Evolutionary conservation across 2,329 filamentous ascomycete species (phyloP).

Genomic region (Venturiaceae sp.): DNA sequence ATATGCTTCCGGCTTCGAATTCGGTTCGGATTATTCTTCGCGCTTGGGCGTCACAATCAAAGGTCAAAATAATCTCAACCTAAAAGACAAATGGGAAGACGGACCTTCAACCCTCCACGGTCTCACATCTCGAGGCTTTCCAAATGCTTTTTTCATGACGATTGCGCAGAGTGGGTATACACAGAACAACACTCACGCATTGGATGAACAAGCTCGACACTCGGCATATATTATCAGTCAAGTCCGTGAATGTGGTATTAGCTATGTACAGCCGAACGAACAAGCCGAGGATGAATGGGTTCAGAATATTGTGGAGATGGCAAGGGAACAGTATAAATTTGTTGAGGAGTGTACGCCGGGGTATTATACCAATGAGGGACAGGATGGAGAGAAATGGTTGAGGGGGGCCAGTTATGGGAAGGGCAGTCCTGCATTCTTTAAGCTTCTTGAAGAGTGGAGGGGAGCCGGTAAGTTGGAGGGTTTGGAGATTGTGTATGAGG

Average conservation of each 20-base stretch:
- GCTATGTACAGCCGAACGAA: background rate
- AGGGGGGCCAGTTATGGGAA: constrained; percentile 19
- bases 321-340: constrained; percentile 15
- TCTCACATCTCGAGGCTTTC: constrained; percentile 7
- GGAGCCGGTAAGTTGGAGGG: constrained; percentile 20
- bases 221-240: constrained; percentile 4
- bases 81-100: constrained; percentile 37
- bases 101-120: constrained; percentile 46
- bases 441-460: constrained; percentile 22
- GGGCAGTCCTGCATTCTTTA: constrained; percentile 21
- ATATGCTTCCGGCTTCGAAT: constrained; percentile 30
- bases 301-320: background rate
- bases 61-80: constrained; percentile 33
- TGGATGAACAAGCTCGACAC: constrained; percentile 2
- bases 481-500: constrained; percentile 15
- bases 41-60: constrained; percentile 27
- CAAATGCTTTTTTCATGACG: constrained; percentile 2
- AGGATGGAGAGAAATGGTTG: background rate
- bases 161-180: background rate
- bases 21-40: constrained; percentile 16
- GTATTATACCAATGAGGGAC: constrained; percentile 41
- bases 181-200: background rate
- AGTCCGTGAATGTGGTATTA: background rate
- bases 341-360: constrained; percentile 41
- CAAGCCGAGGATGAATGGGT: constrained; percentile 3